Evolutionary conservation across 2,329 filamentous ascomycete genomes (phyloP).

Genomic region (Fusarium sp.): DNA sequence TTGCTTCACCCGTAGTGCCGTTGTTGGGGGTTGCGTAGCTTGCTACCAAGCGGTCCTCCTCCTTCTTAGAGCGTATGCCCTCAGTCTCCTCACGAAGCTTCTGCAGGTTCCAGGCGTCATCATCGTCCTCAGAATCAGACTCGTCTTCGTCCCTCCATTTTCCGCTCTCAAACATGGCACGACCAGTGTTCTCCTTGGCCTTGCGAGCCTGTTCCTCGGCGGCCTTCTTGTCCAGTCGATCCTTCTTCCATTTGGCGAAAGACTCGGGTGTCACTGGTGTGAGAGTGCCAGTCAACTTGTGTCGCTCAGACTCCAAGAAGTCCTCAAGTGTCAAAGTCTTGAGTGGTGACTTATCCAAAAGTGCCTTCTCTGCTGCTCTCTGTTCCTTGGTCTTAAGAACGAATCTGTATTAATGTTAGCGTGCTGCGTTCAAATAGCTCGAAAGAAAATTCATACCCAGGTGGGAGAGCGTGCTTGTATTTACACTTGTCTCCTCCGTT

Average conservation of each 20-base stretch:
- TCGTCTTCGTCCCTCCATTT: slow-evolving; percentile 83
- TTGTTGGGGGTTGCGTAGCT: slow-evolving; percentile 47
- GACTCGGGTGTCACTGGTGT: slow-evolving; percentile 94
- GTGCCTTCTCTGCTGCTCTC: slow-evolving; percentile 91
- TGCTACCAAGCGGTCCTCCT: slow-evolving; percentile 74
- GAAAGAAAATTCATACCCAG: slow-evolving; percentile 75
- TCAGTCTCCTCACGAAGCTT: slow-evolving; percentile 89
- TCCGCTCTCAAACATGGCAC: slow-evolving; percentile 95
- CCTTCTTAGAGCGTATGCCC: slow-evolving; percentile 76
- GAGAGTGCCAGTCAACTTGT: slow-evolving; percentile 90
- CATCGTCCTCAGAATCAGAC: slow-evolving; percentile 70
- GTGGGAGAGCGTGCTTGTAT: slow-evolving; percentile 95
- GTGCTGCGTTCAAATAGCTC: background rate
- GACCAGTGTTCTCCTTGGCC: slow-evolving; percentile 95
- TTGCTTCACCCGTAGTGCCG: slow-evolving; percentile 26
- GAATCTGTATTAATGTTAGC: slow-evolving; percentile 71
- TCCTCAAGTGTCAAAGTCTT: slow-evolving; percentile 96
- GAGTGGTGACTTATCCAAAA: slow-evolving; percentile 94
- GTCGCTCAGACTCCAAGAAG: slow-evolving; percentile 94
- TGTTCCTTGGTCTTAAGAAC: slow-evolving; percentile 98
- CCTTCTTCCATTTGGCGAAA: slow-evolving; percentile 98
- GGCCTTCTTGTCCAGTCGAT: slow-evolving; percentile 93
- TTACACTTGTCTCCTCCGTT: slow-evolving; percentile 98
- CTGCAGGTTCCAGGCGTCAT: slow-evolving; percentile 79
- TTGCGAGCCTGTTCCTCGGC: slow-evolving; percentile 91